A percentile compares a stretch with the other conserved stretches of the same genome.
Evolutionary conservation across 2,329 filamentous ascomycete genomes (phyloP).

Genomic region (Neonectria sp.): DNA sequence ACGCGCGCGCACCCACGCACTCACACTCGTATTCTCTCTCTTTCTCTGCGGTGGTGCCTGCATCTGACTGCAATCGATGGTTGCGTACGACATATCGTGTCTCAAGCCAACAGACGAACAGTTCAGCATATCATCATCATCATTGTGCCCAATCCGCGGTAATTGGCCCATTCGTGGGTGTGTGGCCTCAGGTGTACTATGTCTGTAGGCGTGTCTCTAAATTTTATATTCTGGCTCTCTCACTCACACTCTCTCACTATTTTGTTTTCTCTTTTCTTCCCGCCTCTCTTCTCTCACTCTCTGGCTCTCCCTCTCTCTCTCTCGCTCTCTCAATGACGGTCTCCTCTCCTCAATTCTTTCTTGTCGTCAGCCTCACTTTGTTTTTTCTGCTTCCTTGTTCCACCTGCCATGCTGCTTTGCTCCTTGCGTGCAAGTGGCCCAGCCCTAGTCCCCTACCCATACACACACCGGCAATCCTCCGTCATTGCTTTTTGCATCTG

Average conservation of each 20-base stretch:
- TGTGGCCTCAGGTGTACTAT: neutral
- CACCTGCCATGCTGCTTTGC: conserved; percentile 17
- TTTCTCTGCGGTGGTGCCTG: conserved; percentile 4
- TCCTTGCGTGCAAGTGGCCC: conserved; percentile 19
- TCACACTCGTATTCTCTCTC: neutral
- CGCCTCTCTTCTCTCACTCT: neutral
- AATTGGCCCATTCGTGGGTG: conserved; percentile 26
- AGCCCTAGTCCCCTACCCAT: conserved; percentile 23
- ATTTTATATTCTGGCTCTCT: neutral
- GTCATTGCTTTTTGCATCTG: conserved; percentile 37
- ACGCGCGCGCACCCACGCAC: neutral
- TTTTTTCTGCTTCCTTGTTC: conserved; percentile 36
- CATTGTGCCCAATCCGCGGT: conserved; percentile 35
- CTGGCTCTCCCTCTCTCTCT: neutral
- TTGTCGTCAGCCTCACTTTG: conserved; percentile 44
- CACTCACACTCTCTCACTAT: neutral
- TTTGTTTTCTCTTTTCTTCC: neutral
- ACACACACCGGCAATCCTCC: conserved; percentile 29
- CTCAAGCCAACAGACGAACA: conserved; percentile 9
- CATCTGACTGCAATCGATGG: conserved; percentile 5
- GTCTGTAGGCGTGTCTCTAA: conserved; percentile 15
- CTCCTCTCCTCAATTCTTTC: conserved; percentile 12
- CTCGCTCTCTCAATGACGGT: conserved; percentile 6
- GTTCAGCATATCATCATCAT: conserved; percentile 10
- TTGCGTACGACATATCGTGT: neutral